Base-by-base conservation (phyloP, 768 basidiomycete species). In the Pleurotus djamor region DNA sequence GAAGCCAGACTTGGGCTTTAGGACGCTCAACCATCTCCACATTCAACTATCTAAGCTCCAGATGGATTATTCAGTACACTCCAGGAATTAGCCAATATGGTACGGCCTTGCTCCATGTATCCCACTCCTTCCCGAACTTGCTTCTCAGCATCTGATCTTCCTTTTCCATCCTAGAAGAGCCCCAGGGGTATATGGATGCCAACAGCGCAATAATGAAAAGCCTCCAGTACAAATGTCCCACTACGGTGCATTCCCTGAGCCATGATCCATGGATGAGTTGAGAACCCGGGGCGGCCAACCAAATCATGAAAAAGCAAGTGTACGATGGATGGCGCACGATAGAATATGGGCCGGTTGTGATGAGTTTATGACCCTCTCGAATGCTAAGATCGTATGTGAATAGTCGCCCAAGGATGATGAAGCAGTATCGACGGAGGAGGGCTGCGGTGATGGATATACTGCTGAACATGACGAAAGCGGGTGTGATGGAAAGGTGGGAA, bases 101-200 rank as follows among this genome's bases (percentile, higher is more conserved):
- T 6, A 74, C 72, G 16, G 36, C 48, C 6, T 45, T 48, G 7
- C 65, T 67, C 67, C 69, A 74, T 4, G 43, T 54, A 8, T 67
- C 66, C 74, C 74, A 76, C 28, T 69, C 71, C 33, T 66, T 60
- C 21, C 74, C 73, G 52, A 75, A 76, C 45, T 65, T 50, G 8
- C 57, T 49, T 34, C 58, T 63, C 58, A 75, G 34, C 36, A 69
- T 63, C 44, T 63, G 55, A 52, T 76, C 74, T 58, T 76, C 74
- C 47, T 65, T 65, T 28, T 49, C 35, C 44, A 68, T 67, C 33
- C 72, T 56, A 35, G 33, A 57, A 17, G 13, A 60, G 58, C 16
- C 44, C 10, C 12, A 36, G 16, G n/a, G 61, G 35, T 5, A 28
- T 13, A 6, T 13, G 6, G 12, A 47, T 9, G n/a, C 5, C 45